Conservation (phyloP, 2,329 filamentous ascomycete genomes). For the Cercospora zeae-maydis region DNA sequence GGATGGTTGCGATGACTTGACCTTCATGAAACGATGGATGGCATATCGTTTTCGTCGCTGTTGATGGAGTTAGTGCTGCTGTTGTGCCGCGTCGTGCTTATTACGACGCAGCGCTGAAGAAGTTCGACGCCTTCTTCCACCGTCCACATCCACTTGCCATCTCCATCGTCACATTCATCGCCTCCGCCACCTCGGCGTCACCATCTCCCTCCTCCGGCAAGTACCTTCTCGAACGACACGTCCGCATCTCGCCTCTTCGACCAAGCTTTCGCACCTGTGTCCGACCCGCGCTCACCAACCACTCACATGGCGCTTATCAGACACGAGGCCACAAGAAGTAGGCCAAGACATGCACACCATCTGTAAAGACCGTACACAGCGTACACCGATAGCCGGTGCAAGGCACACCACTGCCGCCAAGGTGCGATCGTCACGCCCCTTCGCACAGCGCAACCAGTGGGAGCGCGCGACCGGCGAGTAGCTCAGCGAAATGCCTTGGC, state of each 20-base stretch:
- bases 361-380: no score
- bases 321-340: constrained; percentile 3
- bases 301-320: constrained; percentile 3
- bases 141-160: no score
- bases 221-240: not conserved
- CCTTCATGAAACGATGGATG: no score
- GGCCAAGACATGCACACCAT: constrained; percentile 4
- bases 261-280: constrained; percentile 3
- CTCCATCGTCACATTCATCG: no score
- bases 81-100: no score
- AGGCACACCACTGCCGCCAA: constrained; percentile 3
- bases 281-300: constrained; percentile 3
- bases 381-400: not conserved
- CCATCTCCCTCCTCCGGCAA: no score
- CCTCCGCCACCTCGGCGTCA: no score
- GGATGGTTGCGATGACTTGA: not conserved
- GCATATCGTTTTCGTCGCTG: no score
- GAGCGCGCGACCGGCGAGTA: not conserved
- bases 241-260: constrained; percentile 9
- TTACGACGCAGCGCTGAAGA: no score
- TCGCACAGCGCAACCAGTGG: not conserved
- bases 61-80: no score
- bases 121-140: no score
- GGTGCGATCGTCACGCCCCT: constrained; percentile 7
- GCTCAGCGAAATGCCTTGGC: not conserved